A percentile compares a stretch with the other conserved stretches of the same genome.
These are phyloP conservation scores for Coemansia sp. DNA, from an alignment of 192 early-diverging fungal species.

Conservation along the genomic window DNA sequence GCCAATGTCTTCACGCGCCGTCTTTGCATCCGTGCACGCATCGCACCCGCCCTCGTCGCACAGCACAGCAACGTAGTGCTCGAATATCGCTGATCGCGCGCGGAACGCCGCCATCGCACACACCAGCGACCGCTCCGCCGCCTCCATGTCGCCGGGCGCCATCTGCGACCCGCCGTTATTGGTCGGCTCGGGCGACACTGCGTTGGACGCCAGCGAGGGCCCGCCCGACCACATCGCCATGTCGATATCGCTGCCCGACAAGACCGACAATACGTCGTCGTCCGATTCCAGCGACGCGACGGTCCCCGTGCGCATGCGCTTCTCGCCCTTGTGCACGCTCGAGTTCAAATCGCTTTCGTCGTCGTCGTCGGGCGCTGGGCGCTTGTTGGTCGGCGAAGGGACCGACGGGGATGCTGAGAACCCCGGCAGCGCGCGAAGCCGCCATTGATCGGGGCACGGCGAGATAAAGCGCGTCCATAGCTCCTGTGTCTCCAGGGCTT, in stretches of 20 bases:
- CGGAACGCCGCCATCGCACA: conserved; percentile 61
- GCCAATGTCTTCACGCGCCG: conserved; percentile 8
- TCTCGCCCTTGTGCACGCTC: conserved; percentile 3
- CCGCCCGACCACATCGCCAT: conserved; percentile 38
- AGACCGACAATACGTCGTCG: conserved; percentile 40
- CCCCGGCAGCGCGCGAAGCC: conserved; percentile 24
- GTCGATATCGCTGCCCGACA: conserved; percentile 46
- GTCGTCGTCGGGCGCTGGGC: conserved; percentile 10
- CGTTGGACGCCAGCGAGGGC: conserved; percentile 17
- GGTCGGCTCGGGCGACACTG: conserved; percentile 20
- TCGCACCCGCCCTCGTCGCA: conserved; percentile 51
- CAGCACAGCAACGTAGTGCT: conserved; percentile 64
- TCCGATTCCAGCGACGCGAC: conserved; percentile 12
- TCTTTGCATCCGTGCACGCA: conserved; percentile 16
- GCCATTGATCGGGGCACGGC: conserved; percentile 47
- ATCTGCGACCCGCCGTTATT: neutral
- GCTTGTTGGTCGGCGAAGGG: conserved; percentile 6
- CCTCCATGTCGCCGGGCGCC: conserved; percentile 1
- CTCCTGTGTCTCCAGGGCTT: conserved; percentile 36
- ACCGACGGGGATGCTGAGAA: conserved; percentile 2
- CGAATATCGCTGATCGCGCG: conserved; percentile 71
- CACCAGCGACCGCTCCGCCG: conserved; percentile 30
- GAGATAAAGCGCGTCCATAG: conserved; percentile 52
- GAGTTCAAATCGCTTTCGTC: neutral
- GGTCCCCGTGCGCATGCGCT: conserved; percentile 20